These are phyloP conservation scores for Colletotrichum simmondsii DNA, from an alignment of 2,329 filamentous ascomycete genomes.

Conservation along the genomic window DNA sequence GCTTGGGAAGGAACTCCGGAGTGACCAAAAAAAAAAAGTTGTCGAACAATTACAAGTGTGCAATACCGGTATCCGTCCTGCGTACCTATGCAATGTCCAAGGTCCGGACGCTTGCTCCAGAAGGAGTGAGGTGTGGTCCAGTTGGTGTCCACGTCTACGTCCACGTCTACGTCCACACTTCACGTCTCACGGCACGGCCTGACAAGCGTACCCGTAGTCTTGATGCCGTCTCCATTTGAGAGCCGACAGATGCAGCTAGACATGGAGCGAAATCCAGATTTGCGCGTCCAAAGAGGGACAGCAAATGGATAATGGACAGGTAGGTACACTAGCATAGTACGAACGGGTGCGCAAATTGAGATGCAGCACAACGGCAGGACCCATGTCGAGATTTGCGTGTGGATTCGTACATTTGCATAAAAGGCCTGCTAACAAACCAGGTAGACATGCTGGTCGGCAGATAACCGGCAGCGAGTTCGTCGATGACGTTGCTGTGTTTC, in stretches of 20 bases:
- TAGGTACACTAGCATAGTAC: neutral
- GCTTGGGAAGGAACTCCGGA: neutral
- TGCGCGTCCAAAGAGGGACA: neutral
- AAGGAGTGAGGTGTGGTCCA: neutral
- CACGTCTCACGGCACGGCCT: neutral
- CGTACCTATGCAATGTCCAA: neutral
- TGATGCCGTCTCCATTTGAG: neutral
- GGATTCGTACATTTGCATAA: neutral
- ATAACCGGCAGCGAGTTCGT: constrained; percentile 9
- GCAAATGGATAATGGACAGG: neutral
- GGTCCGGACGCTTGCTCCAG: neutral
- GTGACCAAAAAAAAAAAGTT: neutral
- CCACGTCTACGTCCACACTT: neutral
- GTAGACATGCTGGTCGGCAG: neutral
- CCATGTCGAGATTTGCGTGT: neutral
- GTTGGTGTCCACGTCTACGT: neutral
- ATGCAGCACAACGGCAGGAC: neutral
- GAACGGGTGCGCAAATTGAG: neutral
- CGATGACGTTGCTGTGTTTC: constrained; percentile 32
- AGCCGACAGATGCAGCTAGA: neutral
- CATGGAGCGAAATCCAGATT: neutral
- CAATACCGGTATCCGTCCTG: neutral
- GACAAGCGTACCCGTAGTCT: constrained; percentile 4
- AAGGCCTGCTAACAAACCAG: neutral
- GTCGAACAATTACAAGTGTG: neutral